Evolutionary conservation across 2,329 filamentous ascomycete genomes (phyloP).

Genomic region (Whalleya microplaca): DNA sequence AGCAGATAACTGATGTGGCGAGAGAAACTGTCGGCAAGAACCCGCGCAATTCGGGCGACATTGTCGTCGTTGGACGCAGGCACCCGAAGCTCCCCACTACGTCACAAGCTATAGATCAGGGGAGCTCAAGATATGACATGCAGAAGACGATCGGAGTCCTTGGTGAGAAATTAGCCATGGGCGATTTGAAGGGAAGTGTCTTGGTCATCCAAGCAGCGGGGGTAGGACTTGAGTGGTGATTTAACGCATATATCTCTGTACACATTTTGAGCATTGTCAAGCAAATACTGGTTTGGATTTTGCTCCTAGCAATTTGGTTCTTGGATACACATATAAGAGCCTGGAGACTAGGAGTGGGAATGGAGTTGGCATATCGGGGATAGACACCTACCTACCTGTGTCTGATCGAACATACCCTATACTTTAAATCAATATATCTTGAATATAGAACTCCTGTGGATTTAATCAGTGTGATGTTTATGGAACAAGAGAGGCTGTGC

Average conservation of each 20-base stretch:
- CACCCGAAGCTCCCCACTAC: constrained; percentile 40
- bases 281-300: not conserved
- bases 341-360: not conserved
- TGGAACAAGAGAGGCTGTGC: not conserved
- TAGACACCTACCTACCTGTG: not conserved
- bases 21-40: constrained; percentile 62
- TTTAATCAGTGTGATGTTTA: not conserved
- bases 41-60: constrained; percentile 69
- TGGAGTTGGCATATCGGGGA: not conserved
- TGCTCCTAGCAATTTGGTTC: no score
- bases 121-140: constrained; percentile 43
- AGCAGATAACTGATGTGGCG: constrained; percentile 56
- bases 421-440: no score
- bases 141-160: constrained; percentile 61
- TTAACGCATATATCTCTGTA: not conserved
- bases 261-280: not conserved
- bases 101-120: constrained; percentile 27
- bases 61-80: constrained; percentile 68
- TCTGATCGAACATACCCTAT: not conserved
- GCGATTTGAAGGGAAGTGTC: constrained; percentile 66
- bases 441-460: not conserved
- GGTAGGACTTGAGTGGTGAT: constrained; percentile 21
- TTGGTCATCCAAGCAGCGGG: constrained; percentile 68
- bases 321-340: not conserved
- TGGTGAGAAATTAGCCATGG: constrained; percentile 62